A percentile compares a stretch with the other conserved stretches of the same genome.
Conservation (phyloP, 2,329 filamentous ascomycete species). For the Aureobasidium namibiae region DNA sequence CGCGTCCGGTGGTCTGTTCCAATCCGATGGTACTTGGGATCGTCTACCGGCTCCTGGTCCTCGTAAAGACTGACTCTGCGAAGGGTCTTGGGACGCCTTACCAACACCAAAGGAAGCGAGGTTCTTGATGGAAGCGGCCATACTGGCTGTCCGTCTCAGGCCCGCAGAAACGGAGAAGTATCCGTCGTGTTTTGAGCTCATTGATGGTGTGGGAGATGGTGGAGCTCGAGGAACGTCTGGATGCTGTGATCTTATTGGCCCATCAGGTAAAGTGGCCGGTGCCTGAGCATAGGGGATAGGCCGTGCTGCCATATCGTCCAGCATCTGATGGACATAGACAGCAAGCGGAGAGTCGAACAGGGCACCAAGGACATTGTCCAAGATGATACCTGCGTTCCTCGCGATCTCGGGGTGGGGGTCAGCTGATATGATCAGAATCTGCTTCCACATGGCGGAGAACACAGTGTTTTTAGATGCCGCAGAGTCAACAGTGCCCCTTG, state of each 20-base stretch:
- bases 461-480: constrained; percentile 69
- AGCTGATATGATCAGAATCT: constrained; percentile 79
- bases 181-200: constrained; percentile 43
- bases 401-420: constrained; percentile 94
- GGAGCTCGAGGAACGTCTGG: constrained; percentile 29
- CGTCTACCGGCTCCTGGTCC: constrained; percentile 28
- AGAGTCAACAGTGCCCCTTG: background rate
- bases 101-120: constrained; percentile 43
- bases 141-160: constrained; percentile 55
- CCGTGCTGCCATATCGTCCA: constrained; percentile 56
- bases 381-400: constrained; percentile 71
- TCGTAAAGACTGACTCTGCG: constrained; percentile 9
- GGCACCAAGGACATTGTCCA: constrained; percentile 75
- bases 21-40: constrained; percentile 48
- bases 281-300: constrained; percentile 16
- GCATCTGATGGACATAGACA: constrained; percentile 58
- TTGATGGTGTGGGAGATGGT: constrained; percentile 39
- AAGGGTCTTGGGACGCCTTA: constrained; percentile 8
- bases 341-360: constrained; percentile 72
- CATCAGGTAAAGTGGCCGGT: constrained; percentile 13
- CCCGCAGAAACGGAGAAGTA: constrained; percentile 51
- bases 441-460: constrained; percentile 90
- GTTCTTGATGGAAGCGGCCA: constrained; percentile 56
- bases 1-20: constrained; percentile 63
- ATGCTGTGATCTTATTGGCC: constrained; percentile 18